These are phyloP conservation scores for Hippophae rhamnoides DNA, from an alignment of 306 rosid species.

Conservation along the genomic window DNA sequence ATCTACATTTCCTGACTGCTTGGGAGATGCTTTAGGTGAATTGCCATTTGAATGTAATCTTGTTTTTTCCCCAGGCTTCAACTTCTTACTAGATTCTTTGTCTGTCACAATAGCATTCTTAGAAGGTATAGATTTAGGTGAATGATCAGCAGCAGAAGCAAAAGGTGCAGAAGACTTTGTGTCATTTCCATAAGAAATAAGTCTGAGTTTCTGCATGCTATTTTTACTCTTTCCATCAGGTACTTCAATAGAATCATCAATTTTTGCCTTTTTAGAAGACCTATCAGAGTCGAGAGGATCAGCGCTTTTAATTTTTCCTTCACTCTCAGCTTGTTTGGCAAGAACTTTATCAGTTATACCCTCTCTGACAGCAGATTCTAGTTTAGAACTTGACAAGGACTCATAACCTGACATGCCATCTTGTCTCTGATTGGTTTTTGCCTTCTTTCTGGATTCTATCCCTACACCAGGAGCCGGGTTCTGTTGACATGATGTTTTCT, in stretches of 20 bases:
- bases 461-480: slow-evolving; percentile 16
- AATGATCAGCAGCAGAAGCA: slow-evolving; percentile 11
- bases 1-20: slow-evolving; percentile 12
- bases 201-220: slow-evolving; percentile 14
- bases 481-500: slow-evolving; percentile 17
- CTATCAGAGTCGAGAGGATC: slow-evolving; percentile 25
- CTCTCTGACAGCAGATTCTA: slow-evolving; percentile 21
- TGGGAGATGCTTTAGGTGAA: slow-evolving; percentile 29
- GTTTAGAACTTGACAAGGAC: slow-evolving; percentile 9
- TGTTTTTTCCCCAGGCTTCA: slow-evolving; percentile 25
- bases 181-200: slow-evolving; percentile 15
- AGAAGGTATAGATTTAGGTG: slow-evolving; percentile 17
- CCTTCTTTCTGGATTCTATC: slow-evolving; percentile 8
- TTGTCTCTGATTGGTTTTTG: slow-evolving; percentile 9
- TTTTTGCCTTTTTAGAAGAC: slow-evolving; percentile 36
- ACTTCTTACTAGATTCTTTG: slow-evolving; percentile 38
- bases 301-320: slow-evolving; percentile 13
- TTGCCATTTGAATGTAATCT: slow-evolving; percentile 19
- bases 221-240: slow-evolving; percentile 17
- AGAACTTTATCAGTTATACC: slow-evolving; percentile 13
- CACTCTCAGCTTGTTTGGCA: slow-evolving; percentile 7
- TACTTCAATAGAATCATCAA: slow-evolving; percentile 21
- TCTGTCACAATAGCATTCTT: slow-evolving; percentile 26
- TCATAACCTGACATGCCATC: slow-evolving; percentile 8
- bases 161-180: slow-evolving; percentile 15